Conservation (phyloP, 1,284 basidiomycete species). For the Ustilago curta region DNA sequence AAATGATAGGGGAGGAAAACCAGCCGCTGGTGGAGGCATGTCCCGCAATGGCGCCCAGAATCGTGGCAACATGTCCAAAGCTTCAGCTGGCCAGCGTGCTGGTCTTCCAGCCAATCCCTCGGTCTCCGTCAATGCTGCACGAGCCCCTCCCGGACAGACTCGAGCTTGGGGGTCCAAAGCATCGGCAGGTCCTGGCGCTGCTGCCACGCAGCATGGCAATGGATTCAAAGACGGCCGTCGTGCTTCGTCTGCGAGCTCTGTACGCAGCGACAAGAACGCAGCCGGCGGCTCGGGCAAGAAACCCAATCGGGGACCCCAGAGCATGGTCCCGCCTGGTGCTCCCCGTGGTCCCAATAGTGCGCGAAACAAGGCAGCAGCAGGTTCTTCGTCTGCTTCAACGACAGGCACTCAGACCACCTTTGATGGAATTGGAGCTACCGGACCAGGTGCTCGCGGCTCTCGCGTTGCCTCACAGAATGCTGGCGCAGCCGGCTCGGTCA, state of each 20-base stretch:
- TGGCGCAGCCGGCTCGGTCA: neutral
- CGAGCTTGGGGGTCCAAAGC: conserved; percentile 25
- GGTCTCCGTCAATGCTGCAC: conserved; percentile 20
- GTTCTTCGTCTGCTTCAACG: conserved; percentile 1
- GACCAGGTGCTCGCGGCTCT: conserved; percentile 6
- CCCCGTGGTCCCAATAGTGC: conserved; percentile 36
- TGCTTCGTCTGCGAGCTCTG: conserved; percentile 30
- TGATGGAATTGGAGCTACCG: conserved; percentile 1
- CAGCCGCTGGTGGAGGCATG: conserved; percentile 13
- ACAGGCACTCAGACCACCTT: neutral
- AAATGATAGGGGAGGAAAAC: conserved; percentile 7
- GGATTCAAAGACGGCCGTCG: conserved; percentile 15
- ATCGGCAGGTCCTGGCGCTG: neutral
- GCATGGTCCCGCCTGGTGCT: conserved; percentile 40
- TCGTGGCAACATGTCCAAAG: conserved; percentile 18
- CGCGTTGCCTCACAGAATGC: neutral
- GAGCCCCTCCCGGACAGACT: conserved; percentile 20
- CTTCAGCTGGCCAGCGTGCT: conserved; percentile 10
- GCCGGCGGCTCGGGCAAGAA: conserved; percentile 13
- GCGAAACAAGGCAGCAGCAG: conserved; percentile 17
- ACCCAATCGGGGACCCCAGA: conserved; percentile 35
- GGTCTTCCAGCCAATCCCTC: conserved; percentile 30
- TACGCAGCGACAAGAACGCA: conserved; percentile 28
- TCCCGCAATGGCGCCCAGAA: conserved; percentile 25
- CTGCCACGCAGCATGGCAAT: conserved; percentile 1